Conservation (phyloP, 2,329 filamentous ascomycete species). For the Clonostachys solani region DNA sequence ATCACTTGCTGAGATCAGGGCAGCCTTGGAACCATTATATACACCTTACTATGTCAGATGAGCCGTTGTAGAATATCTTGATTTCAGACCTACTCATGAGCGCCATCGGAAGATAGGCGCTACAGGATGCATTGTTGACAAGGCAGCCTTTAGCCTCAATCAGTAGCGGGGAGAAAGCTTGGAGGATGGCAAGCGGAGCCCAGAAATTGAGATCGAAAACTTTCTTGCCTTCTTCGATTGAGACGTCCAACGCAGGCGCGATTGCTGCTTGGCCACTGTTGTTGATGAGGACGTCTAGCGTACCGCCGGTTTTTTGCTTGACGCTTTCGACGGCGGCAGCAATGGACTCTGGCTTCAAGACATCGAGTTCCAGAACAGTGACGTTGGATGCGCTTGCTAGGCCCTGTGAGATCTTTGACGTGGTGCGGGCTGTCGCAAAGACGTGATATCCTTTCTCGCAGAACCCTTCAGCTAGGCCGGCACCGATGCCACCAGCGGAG, state of each 20-base stretch:
- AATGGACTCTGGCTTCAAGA: slow-evolving; percentile 17
- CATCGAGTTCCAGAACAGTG: slow-evolving; percentile 17
- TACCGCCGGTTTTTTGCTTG: slow-evolving; percentile 7
- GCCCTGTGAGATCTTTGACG: slow-evolving; percentile 15
- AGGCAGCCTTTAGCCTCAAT: background rate
- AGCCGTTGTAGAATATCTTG: too few species aligned
- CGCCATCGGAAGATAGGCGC: too few species aligned
- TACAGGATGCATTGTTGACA: background rate
- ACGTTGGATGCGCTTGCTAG: slow-evolving; percentile 4
- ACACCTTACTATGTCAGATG: too few species aligned
- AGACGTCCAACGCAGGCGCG: slow-evolving; percentile 13
- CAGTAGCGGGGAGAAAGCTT: background rate
- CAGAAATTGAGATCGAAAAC: background rate
- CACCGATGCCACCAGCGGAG: slow-evolving; percentile 14
- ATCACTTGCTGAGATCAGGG: slow-evolving; percentile 7
- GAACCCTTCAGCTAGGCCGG: slow-evolving; percentile 10
- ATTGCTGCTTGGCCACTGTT: slow-evolving; percentile 7
- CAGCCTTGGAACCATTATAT: background rate
- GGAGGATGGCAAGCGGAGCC: background rate
- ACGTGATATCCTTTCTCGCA: slow-evolving; percentile 18
- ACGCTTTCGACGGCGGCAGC: slow-evolving; percentile 10
- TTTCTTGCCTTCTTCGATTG: slow-evolving; percentile 4
- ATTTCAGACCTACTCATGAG: too few species aligned
- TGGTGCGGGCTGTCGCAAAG: slow-evolving; percentile 20
- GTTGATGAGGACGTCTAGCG: slow-evolving; percentile 14